Conservation (phyloP, 2,329 filamentous ascomycete species). For the Hypocreales sp. region DNA sequence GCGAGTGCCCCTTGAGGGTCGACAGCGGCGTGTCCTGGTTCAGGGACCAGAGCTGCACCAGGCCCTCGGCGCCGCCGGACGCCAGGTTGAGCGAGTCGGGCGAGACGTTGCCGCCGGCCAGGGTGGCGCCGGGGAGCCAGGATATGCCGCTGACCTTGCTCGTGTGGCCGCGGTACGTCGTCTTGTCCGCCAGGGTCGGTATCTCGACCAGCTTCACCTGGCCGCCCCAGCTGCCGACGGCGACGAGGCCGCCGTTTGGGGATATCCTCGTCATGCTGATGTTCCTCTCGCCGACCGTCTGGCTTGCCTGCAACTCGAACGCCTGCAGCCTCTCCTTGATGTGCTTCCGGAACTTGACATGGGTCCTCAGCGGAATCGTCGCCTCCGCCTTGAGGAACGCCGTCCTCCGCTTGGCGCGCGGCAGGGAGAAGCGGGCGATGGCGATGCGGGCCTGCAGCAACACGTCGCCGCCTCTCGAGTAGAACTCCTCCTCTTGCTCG, state of each 20-base stretch:
- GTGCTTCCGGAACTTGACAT: constrained; percentile 81
- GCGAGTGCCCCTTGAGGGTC: constrained; percentile 69
- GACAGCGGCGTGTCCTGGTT: constrained; percentile 72
- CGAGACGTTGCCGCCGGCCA: constrained; percentile 56
- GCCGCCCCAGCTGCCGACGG: constrained; percentile 86
- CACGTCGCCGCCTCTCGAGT: constrained; percentile 64
- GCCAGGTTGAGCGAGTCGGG: constrained; percentile 67
- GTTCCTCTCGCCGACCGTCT: constrained; percentile 80
- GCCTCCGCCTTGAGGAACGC: constrained; percentile 68
- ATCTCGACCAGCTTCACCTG: constrained; percentile 76
- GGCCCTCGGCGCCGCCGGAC: constrained; percentile 76
- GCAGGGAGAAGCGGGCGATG: constrained; percentile 73
- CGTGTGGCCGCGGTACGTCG: constrained; percentile 65
- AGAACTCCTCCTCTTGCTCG: constrained; percentile 90
- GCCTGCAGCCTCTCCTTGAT: constrained; percentile 69
- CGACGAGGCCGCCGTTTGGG: constrained; percentile 68
- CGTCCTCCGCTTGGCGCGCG: constrained; percentile 62
- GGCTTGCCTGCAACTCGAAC: constrained; percentile 86
- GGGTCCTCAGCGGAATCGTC: constrained; percentile 70
- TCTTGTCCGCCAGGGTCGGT: constrained; percentile 65
- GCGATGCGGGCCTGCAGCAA: constrained; percentile 62
- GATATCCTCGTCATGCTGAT: constrained; percentile 87
- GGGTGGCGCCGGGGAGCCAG: constrained; percentile 74
- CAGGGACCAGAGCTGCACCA: constrained; percentile 82
- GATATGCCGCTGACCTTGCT: constrained; percentile 81